These are phyloP conservation scores for Persicaria tinctoria DNA, from an alignment of 148 eudicot species.

Conservation along the genomic window DNA sequence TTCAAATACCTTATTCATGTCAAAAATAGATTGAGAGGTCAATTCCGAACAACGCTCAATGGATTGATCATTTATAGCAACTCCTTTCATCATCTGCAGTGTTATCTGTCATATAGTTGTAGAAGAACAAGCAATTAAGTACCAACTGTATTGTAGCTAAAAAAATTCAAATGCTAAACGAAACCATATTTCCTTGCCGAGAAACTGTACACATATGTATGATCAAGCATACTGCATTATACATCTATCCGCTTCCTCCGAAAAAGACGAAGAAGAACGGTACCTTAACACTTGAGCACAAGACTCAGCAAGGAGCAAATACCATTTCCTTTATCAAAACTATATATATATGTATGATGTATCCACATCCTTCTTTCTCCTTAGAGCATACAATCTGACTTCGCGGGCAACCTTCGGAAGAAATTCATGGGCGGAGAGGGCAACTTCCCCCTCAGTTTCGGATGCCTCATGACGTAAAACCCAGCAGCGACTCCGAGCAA, in stretches of 20 bases:
- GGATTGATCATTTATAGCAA: no score
- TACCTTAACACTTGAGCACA: no score
- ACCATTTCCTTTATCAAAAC: neutral
- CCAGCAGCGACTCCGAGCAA: conserved; percentile 35
- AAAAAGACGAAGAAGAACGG: no score
- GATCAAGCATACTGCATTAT: neutral
- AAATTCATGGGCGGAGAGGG: conserved; percentile 62
- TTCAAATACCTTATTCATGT: no score
- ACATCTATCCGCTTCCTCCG: no score
- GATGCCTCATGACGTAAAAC: conserved; percentile 70
- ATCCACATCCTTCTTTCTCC: neutral
- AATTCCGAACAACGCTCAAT: no score
- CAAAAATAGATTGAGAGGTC: no score
- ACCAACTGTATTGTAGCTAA: neutral
- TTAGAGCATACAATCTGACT: conserved; percentile 72
- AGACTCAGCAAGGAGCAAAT: neutral
- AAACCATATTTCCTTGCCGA: neutral
- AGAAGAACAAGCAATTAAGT: no score
- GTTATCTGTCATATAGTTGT: no score
- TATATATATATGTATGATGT: neutral
- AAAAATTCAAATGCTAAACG: neutral
- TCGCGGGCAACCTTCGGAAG: conserved; percentile 64
- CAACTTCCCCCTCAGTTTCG: conserved; percentile 49
- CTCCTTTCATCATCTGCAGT: no score
- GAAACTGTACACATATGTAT: neutral